Conservation (phyloP, 2,329 filamentous ascomycete genomes). For the Balansia obtecta region DNA sequence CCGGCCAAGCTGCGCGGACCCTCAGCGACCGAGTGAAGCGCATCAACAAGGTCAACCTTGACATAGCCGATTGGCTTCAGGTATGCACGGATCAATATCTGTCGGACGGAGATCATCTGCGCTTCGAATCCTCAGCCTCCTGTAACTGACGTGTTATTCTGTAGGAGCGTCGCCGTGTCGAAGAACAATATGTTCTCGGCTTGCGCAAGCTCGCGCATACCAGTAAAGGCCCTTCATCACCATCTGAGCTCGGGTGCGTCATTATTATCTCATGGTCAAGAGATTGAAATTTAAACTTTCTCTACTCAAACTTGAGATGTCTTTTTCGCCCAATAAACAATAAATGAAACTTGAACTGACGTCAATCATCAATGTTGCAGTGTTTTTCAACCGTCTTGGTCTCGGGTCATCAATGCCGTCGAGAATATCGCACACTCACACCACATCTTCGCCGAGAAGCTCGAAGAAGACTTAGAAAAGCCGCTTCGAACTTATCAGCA, state of each 20-base stretch:
- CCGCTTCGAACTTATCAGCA: conserved; percentile 66
- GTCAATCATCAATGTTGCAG: conserved; percentile 32
- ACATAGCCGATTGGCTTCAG: conserved; percentile 95
- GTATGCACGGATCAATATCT: conserved; percentile 35
- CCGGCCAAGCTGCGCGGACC: conserved; percentile 66
- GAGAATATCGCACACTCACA: conserved; percentile 77
- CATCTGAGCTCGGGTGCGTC: conserved; percentile 75
- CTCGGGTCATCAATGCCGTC: conserved; percentile 68
- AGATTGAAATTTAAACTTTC: background rate
- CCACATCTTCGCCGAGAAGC: conserved; percentile 62
- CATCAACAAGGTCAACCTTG: conserved; percentile 73
- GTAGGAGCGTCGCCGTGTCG: conserved; percentile 83
- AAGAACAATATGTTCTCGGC: conserved; percentile 77
- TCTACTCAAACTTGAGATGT: background rate
- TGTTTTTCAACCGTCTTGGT: conserved; percentile 84
- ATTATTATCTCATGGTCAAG: background rate
- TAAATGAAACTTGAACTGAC: conserved; percentile 3
- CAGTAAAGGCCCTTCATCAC: conserved; percentile 60
- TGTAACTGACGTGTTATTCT: background rate
- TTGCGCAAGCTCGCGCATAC: conserved; percentile 70
- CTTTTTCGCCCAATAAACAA: background rate
- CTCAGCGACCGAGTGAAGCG: conserved; percentile 80
- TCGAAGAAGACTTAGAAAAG: conserved; percentile 79
- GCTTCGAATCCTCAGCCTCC: background rate
- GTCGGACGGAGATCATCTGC: background rate